Evolutionary conservation across 2,329 filamentous ascomycete genomes (phyloP).

Genomic region (Stagonosporopsis rhizophila): DNA sequence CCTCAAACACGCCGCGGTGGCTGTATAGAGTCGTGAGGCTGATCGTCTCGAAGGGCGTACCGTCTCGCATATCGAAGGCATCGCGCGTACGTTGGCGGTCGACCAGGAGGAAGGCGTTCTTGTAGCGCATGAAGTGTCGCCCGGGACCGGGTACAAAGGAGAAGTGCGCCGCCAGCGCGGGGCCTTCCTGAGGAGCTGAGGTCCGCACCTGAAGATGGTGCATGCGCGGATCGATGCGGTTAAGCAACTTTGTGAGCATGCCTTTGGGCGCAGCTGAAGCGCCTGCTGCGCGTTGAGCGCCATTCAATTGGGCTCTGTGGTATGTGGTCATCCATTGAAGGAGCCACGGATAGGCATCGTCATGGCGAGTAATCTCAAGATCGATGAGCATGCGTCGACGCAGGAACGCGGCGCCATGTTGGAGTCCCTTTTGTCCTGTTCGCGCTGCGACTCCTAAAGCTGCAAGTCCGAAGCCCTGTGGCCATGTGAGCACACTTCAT

Average conservation of each 20-base stretch:
- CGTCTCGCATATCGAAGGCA: constrained; percentile 77
- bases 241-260: constrained; percentile 61
- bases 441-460: constrained; percentile 83
- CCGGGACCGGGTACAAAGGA: constrained; percentile 91
- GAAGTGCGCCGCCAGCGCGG: constrained; percentile 79
- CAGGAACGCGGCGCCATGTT: constrained; percentile 75
- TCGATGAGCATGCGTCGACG: constrained; percentile 89
- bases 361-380: constrained; percentile 92
- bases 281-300: constrained; percentile 34
- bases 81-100: constrained; percentile 83
- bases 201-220: constrained; percentile 72
- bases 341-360: constrained; percentile 93
- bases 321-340: constrained; percentile 92
- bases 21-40: constrained; percentile 91
- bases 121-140: constrained; percentile 84
- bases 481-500: constrained; percentile 41
- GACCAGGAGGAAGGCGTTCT: constrained; percentile 85
- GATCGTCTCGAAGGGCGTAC: constrained; percentile 92
- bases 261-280: constrained; percentile 38
- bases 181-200: constrained; percentile 68
- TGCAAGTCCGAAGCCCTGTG: constrained; percentile 84
- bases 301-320: constrained; percentile 67
- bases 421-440: constrained; percentile 78
- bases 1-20: constrained; percentile 86
- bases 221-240: constrained; percentile 65